Evolutionary conservation across 805 yeast species (phyloP).

Genomic region (Hanseniaspora nectarophila): DNA sequence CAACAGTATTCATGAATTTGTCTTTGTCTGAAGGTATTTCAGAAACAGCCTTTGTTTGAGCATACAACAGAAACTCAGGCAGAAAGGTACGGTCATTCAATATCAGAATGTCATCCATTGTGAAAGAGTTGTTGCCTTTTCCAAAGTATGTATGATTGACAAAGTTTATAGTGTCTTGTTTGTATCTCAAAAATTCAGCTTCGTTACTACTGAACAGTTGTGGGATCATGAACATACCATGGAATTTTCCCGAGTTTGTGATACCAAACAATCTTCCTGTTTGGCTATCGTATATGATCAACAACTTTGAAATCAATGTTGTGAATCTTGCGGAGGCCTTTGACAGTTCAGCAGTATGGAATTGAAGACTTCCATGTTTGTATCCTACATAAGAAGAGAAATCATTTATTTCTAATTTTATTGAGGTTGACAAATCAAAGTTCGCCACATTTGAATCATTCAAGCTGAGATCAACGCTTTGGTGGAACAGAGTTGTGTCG

Average conservation of each 20-base stretch:
- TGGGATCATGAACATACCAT: conserved; percentile 10
- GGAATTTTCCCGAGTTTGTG: conserved; percentile 12
- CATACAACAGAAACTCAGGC: conserved; percentile 8
- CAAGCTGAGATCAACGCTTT: background rate
- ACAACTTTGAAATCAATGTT: background rate
- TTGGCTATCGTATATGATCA: background rate
- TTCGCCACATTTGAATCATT: background rate
- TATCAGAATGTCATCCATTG: background rate
- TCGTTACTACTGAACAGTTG: background rate
- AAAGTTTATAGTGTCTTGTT: background rate
- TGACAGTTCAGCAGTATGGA: conserved; percentile 2
- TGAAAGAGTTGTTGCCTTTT: background rate
- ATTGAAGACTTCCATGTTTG: background rate
- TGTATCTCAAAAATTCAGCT: background rate
- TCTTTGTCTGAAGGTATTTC: background rate
- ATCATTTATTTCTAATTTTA: background rate
- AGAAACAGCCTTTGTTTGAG: background rate
- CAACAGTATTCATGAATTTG: background rate
- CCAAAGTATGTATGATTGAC: background rate
- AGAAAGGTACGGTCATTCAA: background rate
- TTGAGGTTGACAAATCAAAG: background rate
- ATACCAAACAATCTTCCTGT: conserved; percentile 9
- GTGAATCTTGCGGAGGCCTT: conserved; percentile 2
- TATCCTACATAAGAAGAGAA: background rate
- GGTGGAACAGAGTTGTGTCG: background rate